A percentile compares a stretch with the other conserved stretches of the same genome.
Conservation (phyloP, 2,329 filamentous ascomycete genomes). For the Sarocladium strictum region DNA sequence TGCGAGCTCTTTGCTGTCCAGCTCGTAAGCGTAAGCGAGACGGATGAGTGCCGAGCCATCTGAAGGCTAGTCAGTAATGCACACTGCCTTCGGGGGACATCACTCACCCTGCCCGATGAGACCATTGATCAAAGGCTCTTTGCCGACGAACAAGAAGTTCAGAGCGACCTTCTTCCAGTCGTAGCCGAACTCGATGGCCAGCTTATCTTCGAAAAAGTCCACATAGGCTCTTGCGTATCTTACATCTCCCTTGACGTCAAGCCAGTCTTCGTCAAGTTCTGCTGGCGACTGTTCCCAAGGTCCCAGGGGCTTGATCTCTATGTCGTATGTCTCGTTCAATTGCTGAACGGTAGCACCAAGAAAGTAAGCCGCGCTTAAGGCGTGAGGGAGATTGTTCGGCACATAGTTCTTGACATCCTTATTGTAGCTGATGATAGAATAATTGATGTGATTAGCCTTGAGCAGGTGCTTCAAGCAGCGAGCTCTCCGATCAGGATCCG, state of each 20-base stretch:
- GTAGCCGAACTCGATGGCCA: slow-evolving; percentile 68
- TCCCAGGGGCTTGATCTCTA: slow-evolving; percentile 64
- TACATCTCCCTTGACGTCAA: slow-evolving; percentile 71
- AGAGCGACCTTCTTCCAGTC: slow-evolving; percentile 75
- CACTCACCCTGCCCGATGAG: slow-evolving; percentile 70
- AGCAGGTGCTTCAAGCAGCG: slow-evolving; percentile 85
- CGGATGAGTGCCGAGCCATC: slow-evolving; percentile 93
- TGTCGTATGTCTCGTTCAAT: slow-evolving; percentile 75
- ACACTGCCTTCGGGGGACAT: not conserved
- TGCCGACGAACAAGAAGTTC: slow-evolving; percentile 68
- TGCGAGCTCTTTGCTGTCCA: slow-evolving; percentile 76
- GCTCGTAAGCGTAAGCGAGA: slow-evolving; percentile 86
- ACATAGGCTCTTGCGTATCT: slow-evolving; percentile 85
- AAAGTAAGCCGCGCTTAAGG: slow-evolving; percentile 79
- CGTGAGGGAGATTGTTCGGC: slow-evolving; percentile 71
- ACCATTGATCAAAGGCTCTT: slow-evolving; percentile 74
- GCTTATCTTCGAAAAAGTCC: slow-evolving; percentile 91
- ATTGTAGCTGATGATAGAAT: slow-evolving; percentile 74
- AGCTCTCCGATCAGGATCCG: slow-evolving; percentile 68
- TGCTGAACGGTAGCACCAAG: slow-evolving; percentile 70
- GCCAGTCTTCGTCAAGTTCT: slow-evolving; percentile 81
- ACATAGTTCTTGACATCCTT: slow-evolving; percentile 32
- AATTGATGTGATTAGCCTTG: slow-evolving; percentile 85
- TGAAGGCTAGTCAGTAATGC: slow-evolving; percentile 28
- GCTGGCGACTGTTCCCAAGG: slow-evolving; percentile 78